A percentile compares a stretch with the other conserved stretches of the same genome.
Evolutionary conservation across 768 basidiomycete species (phyloP).

Genomic region (Rhodosporidiobolus odoratus): DNA sequence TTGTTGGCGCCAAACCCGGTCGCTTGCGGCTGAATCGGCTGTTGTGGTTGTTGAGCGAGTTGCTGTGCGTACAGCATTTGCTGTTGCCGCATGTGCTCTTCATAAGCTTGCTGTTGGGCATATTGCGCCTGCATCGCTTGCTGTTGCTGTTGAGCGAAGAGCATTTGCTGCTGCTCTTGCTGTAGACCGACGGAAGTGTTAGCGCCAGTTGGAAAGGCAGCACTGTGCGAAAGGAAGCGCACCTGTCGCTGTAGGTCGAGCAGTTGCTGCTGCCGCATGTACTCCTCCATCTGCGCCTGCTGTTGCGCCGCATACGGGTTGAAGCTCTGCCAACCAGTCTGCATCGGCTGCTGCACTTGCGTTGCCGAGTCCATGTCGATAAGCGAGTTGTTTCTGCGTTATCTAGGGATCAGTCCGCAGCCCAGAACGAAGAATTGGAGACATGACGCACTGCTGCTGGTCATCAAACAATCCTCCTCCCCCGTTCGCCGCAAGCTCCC

Average conservation of each 20-base stretch:
- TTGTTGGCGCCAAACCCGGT: conserved; percentile 74
- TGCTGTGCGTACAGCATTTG: conserved; percentile 35
- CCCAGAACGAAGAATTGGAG: conserved; percentile 26
- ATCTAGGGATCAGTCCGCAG: background rate
- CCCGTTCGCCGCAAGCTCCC: conserved; percentile 68
- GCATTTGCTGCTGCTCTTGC: conserved; percentile 40
- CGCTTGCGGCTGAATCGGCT: conserved; percentile 46
- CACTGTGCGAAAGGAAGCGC: background rate
- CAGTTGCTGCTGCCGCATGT: conserved; percentile 63
- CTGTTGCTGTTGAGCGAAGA: conserved; percentile 38
- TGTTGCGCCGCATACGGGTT: conserved; percentile 62
- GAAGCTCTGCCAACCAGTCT: conserved; percentile 65
- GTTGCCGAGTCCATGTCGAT: conserved; percentile 48
- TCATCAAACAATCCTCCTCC: conserved; percentile 78
- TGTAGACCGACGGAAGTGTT: conserved; percentile 10
- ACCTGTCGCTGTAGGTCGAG: conserved; percentile 80
- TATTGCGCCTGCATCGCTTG: conserved; percentile 46
- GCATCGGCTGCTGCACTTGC: conserved; percentile 58
- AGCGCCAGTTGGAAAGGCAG: too few relatives aligned
- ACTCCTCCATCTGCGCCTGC: conserved; percentile 41
- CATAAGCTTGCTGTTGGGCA: conserved; percentile 52
- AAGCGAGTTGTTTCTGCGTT: conserved; percentile 32
- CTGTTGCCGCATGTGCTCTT: conserved; percentile 44
- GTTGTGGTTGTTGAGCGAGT: conserved; percentile 42
- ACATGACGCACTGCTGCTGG: conserved; percentile 58